Percentiles rank a stretch among this genome's conserved stretches.
These are phyloP conservation scores for Kodamaea sagamina DNA, from an alignment of 805 yeast genomes.

Conservation along the genomic window DNA sequence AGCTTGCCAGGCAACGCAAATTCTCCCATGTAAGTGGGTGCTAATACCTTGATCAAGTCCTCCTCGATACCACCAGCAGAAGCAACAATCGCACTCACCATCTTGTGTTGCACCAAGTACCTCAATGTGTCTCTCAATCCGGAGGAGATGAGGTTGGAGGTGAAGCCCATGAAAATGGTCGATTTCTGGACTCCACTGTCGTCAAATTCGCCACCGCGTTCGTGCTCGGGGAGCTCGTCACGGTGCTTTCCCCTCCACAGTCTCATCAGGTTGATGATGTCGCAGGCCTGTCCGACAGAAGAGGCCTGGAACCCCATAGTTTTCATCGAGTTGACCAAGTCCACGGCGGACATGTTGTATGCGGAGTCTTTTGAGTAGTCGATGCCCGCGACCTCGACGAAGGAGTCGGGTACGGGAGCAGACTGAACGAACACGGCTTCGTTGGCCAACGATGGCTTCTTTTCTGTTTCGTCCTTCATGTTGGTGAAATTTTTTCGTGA, in stretches of 20 bases:
- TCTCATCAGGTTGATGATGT: conserved; percentile 90
- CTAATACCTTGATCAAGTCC: conserved; percentile 92
- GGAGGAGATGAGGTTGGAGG: conserved; percentile 92
- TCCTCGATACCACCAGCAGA: conserved; percentile 98
- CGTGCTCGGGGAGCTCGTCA: conserved; percentile 67
- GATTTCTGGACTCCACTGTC: conserved; percentile 74
- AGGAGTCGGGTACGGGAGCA: conserved; percentile 79
- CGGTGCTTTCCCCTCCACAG: conserved; percentile 84
- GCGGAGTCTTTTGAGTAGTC: conserved; percentile 83
- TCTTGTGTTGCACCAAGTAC: conserved; percentile 87
- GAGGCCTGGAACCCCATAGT: conserved; percentile 98
- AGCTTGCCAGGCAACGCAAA: conserved; percentile 77
- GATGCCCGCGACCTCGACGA: conserved; percentile 79
- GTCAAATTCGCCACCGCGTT: conserved; percentile 70
- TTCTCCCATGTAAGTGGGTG: conserved; percentile 95
- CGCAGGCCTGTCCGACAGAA: conserved; percentile 83
- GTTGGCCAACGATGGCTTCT: conserved; percentile 69
- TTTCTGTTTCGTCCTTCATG: conserved; percentile 15
- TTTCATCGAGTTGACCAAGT: conserved; percentile 78
- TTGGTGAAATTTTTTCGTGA: not conserved
- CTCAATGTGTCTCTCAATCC: conserved; percentile 91
- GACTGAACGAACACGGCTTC: conserved; percentile 91
- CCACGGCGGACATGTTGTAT: conserved; percentile 74
- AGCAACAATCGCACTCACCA: conserved; percentile 94
- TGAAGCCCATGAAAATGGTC: conserved; percentile 93